These are phyloP conservation scores for Leccinum pachyderme DNA, from an alignment of 1,284 basidiomycete genomes.

Conservation along the genomic window DNA sequence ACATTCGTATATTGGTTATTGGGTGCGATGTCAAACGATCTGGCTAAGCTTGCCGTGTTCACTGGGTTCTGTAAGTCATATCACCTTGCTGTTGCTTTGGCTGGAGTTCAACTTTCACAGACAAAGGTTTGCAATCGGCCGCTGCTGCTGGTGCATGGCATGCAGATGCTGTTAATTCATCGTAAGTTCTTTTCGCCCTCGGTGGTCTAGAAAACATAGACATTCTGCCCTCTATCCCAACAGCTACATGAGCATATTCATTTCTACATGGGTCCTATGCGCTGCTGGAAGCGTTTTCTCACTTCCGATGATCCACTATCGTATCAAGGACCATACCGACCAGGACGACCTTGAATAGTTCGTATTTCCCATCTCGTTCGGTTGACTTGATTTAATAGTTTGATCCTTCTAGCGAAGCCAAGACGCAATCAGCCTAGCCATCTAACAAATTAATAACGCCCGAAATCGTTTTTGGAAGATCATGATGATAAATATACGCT, in stretches of 20 bases:
- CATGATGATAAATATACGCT: background rate
- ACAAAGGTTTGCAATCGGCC: conserved; percentile 33
- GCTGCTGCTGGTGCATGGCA: conserved; percentile 34
- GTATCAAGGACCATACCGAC: conserved; percentile 37
- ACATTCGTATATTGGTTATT: conserved; percentile 56
- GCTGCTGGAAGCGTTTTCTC: conserved; percentile 36
- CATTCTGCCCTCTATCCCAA: background rate
- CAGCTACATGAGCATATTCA: conserved; percentile 40
- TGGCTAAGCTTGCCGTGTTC: conserved; percentile 33
- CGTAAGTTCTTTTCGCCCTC: conserved; percentile 18
- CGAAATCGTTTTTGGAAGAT: background rate
- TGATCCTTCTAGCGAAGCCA: conserved; percentile 14
- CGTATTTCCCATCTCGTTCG: conserved; percentile 7
- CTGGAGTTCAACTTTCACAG: conserved; percentile 10
- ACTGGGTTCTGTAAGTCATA: conserved; percentile 30
- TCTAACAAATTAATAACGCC: background rate
- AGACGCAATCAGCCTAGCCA: conserved; percentile 2
- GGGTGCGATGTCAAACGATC: conserved; percentile 35
- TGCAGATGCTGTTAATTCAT: conserved; percentile 21
- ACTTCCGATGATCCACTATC: conserved; percentile 39
- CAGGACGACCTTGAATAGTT: conserved; percentile 31
- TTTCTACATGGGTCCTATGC: conserved; percentile 38
- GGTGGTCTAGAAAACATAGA: background rate
- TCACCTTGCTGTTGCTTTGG: background rate
- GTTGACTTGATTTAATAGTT: conserved; percentile 7